phyloP scores from a whole-genome alignment of 2,329 filamentous ascomycete species.

The Xylariaceae sp. region DNA sequence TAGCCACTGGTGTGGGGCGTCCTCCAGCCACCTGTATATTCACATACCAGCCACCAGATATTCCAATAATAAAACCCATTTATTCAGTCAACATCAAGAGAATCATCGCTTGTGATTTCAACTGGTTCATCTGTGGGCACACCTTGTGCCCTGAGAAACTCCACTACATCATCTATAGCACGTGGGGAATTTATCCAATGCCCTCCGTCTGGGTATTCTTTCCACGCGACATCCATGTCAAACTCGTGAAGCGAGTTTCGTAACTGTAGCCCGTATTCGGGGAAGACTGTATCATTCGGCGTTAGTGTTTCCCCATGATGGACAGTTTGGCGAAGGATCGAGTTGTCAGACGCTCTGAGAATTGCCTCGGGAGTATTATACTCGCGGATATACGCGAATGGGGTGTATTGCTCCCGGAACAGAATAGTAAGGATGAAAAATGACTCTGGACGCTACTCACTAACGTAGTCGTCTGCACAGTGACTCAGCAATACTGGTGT shows the following conservation, averaged over 20 bases:
- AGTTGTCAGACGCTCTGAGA: no score
- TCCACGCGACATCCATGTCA: constrained; percentile 44
- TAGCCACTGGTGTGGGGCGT: no score
- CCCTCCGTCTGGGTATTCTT: constrained; percentile 45
- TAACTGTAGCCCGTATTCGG: constrained; percentile 42
- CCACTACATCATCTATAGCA: constrained; percentile 46
- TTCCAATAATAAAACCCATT: neutral
- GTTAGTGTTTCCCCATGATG: no score
- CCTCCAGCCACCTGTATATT: no score
- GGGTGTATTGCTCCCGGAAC: no score
- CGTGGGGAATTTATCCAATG: constrained; percentile 49
- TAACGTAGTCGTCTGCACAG: constrained; percentile 46
- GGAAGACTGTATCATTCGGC: constrained; percentile 31
- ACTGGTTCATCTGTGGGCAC: constrained; percentile 10
- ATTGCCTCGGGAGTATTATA: no score
- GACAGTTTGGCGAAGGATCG: no score
- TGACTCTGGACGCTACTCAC: no score
- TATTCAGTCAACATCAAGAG: neutral
- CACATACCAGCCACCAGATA: no score
- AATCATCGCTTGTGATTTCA: neutral
- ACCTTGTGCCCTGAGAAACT: constrained; percentile 37
- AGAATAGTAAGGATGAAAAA: no score
- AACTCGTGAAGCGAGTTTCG: constrained; percentile 40
- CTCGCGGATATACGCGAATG: no score
- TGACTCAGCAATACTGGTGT: constrained; percentile 51